These are phyloP conservation scores for Talaromyces sp. DNA, from an alignment of 2,329 filamentous ascomycete species.

Conservation along the genomic window DNA sequence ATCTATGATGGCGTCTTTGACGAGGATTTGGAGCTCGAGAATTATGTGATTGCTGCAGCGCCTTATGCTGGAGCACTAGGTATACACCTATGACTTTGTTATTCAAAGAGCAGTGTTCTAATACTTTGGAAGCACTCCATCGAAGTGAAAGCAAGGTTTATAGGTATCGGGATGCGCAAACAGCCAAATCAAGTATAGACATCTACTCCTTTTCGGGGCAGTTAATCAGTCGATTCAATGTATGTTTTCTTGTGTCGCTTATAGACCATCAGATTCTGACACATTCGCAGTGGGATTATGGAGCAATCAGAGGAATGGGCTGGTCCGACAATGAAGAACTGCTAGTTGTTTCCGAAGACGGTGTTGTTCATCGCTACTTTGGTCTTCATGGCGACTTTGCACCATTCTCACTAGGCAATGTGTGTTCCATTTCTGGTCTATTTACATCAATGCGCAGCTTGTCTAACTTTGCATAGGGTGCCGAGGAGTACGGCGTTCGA, in stretches of 20 bases:
- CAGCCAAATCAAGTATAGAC: constrained; percentile 80
- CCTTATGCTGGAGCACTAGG: constrained; percentile 92
- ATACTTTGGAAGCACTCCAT: constrained; percentile 65
- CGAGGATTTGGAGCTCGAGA: constrained; percentile 88
- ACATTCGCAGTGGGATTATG: constrained; percentile 73
- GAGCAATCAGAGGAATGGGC: constrained; percentile 79
- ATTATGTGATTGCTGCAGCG: constrained; percentile 86
- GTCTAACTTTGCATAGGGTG: constrained; percentile 52
- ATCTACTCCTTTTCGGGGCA: constrained; percentile 92
- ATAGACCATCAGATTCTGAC: neutral
- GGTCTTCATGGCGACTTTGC: constrained; percentile 93
- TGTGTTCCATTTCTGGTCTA: constrained; percentile 34
- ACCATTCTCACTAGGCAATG: constrained; percentile 86
- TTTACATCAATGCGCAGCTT: too few relatives aligned
- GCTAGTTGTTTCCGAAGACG: constrained; percentile 82
- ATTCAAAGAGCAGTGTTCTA: neutral
- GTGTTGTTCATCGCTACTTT: constrained; percentile 84
- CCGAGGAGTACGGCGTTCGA: constrained; percentile 82
- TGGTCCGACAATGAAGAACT: constrained; percentile 97
- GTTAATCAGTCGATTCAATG: constrained; percentile 74
- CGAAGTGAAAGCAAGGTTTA: constrained; percentile 84
- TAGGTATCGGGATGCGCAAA: constrained; percentile 69
- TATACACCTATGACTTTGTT: constrained; percentile 45
- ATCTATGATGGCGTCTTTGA: constrained; percentile 93
- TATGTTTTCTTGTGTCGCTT: constrained; percentile 31